These are phyloP conservation scores for Nigrograna mackinnonii DNA, from an alignment of 2,329 filamentous ascomycete genomes.

Conservation along the genomic window DNA sequence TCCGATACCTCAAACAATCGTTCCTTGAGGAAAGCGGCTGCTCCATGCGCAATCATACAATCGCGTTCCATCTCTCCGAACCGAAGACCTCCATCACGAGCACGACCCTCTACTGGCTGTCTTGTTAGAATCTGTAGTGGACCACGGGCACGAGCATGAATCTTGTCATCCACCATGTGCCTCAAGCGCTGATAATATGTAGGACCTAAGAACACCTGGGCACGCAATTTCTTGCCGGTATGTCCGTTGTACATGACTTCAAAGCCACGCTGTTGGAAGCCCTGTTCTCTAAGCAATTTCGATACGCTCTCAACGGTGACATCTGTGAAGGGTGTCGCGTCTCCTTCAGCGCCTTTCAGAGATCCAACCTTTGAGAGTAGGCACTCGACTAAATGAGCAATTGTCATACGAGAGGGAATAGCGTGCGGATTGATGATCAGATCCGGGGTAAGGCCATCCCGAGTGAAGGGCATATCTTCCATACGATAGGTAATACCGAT, in stretches of 20 bases:
- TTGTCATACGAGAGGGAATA: constrained; percentile 99
- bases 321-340: constrained; percentile 96
- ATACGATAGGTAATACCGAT: constrained; percentile 98
- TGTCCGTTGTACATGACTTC: constrained; percentile 99
- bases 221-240: constrained; percentile 89
- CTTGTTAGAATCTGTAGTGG: constrained; percentile 96
- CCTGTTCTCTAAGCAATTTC: constrained; percentile 79
- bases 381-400: constrained; percentile 99
- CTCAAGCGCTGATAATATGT: constrained; percentile 98
- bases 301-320: constrained; percentile 96
- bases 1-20: constrained; percentile 96
- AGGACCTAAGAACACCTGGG: constrained; percentile 94
- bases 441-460: constrained; percentile 89
- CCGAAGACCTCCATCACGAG: constrained; percentile 93
- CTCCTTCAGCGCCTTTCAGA: constrained; percentile 91
- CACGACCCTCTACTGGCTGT: constrained; percentile 97
- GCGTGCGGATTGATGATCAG: constrained; percentile 99
- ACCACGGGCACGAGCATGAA: constrained; percentile 95
- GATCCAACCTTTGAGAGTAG: constrained; percentile 94
- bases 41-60: constrained; percentile 99
- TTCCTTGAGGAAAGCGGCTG: constrained; percentile 96
- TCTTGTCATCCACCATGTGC: constrained; percentile 99
- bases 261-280: constrained; percentile 96
- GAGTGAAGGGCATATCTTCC: constrained; percentile 98
- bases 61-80: constrained; percentile 99